Base-by-base conservation (phyloP, 2,329 filamentous ascomycete genomes). In the Cercospora sp. region DNA sequence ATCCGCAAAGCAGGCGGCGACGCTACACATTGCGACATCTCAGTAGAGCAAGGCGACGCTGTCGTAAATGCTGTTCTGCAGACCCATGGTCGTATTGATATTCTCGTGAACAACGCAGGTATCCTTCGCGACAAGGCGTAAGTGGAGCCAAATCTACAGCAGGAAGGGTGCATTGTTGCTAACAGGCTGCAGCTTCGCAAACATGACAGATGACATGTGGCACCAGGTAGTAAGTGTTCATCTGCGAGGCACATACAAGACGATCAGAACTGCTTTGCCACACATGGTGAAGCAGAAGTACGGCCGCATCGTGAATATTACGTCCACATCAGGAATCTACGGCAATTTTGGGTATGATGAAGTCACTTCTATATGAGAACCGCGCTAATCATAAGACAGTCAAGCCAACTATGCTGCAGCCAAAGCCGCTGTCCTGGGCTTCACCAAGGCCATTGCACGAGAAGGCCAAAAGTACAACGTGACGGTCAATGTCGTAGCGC, bases 201-300 rank as follows among this genome's bases (percentile, higher is more conserved):
- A 97, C 85, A 97, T 98, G 94, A 91, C 93, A 69, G 94, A 98
- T 78, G 89, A 87, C 75, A 87, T 93, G 75, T 98, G 94, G 93
- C 89, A 97, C 76, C 87, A 91, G 62, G 93, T 98, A 75, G 82
- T 97, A 82, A 91, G 92, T 75, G 93, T 97, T 62, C 95, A 98
- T 80, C 87, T 96, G 42, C 87, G 92, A 73, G 94, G 94, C 73
- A 98, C 94, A 68, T 98, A 96, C 85, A 96, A 96, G 84, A 89
- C 94, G 71, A 94, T 93, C 77, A 97, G 96, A 87, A 95, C 94
- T 68, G 94, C 94, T 20, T 97, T 94, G 92, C 94, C 94, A 59
- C 91, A 95, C 80, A 92, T 98, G 86, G 86, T 98, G 63, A 97
- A 97, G 87, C 94, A 98, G 81, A 97, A 97, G 86, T 98, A 97